These are phyloP conservation scores for Solanum virginianum DNA, from an alignment of 257 asterid genomes.

Conservation along the genomic window DNA sequence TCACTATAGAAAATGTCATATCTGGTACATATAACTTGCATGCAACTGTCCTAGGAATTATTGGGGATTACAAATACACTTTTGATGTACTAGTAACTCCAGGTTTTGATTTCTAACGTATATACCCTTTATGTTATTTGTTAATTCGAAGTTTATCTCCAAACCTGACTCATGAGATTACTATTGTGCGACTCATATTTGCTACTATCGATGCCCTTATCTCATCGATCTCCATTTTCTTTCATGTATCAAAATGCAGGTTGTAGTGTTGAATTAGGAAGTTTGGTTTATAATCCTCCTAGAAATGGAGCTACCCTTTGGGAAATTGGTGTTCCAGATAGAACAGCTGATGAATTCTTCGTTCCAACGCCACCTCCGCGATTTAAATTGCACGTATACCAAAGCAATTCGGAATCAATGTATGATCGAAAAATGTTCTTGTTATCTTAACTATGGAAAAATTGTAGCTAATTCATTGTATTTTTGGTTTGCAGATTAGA, in stretches of 20 bases:
- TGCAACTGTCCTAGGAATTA: conserved; percentile 34
- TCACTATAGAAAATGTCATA: conserved; percentile 27
- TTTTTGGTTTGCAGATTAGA: conserved; percentile 22
- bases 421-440: not conserved
- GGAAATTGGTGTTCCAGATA: conserved; percentile 71
- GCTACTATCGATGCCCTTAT: not conserved
- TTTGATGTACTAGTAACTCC: conserved; percentile 15
- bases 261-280: conserved; percentile 1
- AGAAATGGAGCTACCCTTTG: conserved; percentile 50
- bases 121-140: not conserved
- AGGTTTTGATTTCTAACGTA: conserved; percentile 6
- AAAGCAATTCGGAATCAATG: not conserved
- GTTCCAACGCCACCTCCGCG: conserved; percentile 28
- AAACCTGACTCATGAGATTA: not conserved
- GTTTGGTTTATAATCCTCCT: conserved; percentile 38
- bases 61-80: conserved; percentile 53
- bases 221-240: not conserved
- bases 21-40: conserved; percentile 45
- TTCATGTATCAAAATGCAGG: conserved; percentile 9
- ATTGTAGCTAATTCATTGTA: not conserved
- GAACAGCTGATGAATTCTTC: conserved; percentile 52
- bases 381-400: not conserved
- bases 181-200: not conserved
- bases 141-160: not conserved
- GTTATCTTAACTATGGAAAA: not conserved